Conservation (phyloP, 176 grass and related monocot genomes). For the Carex parvula region DNA sequence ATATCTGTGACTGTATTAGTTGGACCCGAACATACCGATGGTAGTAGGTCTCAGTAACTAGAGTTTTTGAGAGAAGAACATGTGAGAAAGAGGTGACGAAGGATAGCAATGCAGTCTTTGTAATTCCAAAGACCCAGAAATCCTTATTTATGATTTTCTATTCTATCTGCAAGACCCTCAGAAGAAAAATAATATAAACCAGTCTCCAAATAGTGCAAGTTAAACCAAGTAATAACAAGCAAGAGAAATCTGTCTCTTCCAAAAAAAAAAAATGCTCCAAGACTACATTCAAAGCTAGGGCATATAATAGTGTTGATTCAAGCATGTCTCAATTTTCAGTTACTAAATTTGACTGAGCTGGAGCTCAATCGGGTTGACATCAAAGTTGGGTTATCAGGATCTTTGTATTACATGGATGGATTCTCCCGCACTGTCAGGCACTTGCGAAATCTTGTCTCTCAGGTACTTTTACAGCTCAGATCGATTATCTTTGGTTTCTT, state of each 20-base stretch:
- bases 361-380: slow-evolving; percentile 97
- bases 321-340: slow-evolving; percentile 42
- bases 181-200: neutral
- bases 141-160: neutral
- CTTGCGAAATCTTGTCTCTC: slow-evolving; percentile 86
- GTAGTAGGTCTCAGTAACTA: neutral
- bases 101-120: neutral
- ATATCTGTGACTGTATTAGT: neutral
- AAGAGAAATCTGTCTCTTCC: slow-evolving; percentile 2
- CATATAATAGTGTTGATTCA: neutral
- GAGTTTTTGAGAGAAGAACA: neutral
- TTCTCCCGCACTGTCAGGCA: slow-evolving; percentile 84
- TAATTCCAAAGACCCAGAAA: neutral
- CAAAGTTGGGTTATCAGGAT: slow-evolving; percentile 79
- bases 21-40: neutral
- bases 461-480: slow-evolving; percentile 42
- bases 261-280: neutral
- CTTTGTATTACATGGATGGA: slow-evolving; percentile 94
- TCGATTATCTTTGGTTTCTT: slow-evolving; percentile 19
- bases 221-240: neutral
- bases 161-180: neutral
- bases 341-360: slow-evolving; percentile 96
- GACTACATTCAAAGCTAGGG: neutral
- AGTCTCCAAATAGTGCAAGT: neutral
- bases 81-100: neutral